Percentiles rank a stretch among this genome's conserved stretches.
Evolutionary conservation across 2,329 filamentous ascomycete species (phyloP).

Genomic region (Thielaviopsis ethacetica): DNA sequence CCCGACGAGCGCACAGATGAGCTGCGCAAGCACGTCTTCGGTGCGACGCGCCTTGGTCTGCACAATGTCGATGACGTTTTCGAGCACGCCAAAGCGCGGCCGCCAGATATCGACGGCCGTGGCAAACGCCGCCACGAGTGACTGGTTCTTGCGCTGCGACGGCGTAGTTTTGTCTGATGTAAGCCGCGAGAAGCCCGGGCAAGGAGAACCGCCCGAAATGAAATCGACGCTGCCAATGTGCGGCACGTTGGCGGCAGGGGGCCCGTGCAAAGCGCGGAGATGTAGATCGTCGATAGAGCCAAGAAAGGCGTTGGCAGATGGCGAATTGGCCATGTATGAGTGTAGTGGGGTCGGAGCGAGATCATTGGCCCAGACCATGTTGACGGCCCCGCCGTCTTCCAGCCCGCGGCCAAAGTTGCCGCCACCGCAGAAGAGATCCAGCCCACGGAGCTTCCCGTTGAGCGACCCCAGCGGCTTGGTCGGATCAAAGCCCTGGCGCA

Average conservation of each 20-base stretch:
- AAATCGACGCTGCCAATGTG: conserved; percentile 48
- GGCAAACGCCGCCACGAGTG: conserved; percentile 60
- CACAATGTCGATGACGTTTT: conserved; percentile 59
- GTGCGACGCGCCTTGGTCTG: conserved; percentile 26
- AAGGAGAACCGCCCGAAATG: conserved; percentile 59
- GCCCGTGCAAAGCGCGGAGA: conserved; percentile 33
- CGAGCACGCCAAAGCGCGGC: conserved; percentile 58
- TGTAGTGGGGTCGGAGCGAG: conserved; percentile 46
- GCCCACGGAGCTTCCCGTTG: conserved; percentile 31
- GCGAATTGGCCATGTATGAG: conserved; percentile 55
- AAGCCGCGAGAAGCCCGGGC: conserved; percentile 54
- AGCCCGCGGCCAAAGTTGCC: conserved; percentile 64
- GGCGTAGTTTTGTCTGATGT: conserved; percentile 41
- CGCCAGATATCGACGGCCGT: conserved; percentile 60
- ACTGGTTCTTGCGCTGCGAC: conserved; percentile 51
- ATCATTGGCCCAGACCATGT: conserved; percentile 55
- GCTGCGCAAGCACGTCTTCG: conserved; percentile 54
- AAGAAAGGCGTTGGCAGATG: conserved; percentile 30
- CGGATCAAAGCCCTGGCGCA: conserved; percentile 35
- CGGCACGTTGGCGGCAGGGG: conserved; percentile 32
- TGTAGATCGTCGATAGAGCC: conserved; percentile 61
- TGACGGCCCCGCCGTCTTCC: conserved; percentile 50
- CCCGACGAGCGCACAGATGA: conserved; percentile 56
- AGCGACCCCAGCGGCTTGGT: background rate
- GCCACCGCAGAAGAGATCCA: conserved; percentile 65